Base-by-base conservation (phyloP, 768 basidiomycete genomes). In the Russula virescens region DNA sequence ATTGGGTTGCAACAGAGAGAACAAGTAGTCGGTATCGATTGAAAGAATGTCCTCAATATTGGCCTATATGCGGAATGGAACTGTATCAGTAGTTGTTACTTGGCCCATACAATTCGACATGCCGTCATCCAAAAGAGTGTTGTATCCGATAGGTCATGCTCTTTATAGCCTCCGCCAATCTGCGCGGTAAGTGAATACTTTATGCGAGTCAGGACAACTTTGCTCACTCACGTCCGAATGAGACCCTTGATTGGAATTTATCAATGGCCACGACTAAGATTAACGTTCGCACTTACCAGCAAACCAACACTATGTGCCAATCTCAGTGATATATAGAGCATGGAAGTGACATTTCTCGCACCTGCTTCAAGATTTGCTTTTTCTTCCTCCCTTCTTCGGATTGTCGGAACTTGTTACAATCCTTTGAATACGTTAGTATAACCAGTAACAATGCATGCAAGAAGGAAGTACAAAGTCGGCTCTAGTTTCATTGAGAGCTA, bases 111-210 rank as follows among this genome's bases (percentile, higher is more conserved):
- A 23, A 6, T 42, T 7, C n/a, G 16, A 76, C 80, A 40, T 67
- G 86, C 84, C 57, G 77, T 78, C 83, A 87, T 86, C 86, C 85
- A 87, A 47, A 73, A 72, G 54, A 90, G 73, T 16, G 83, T 79
- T 26, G 89, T 48, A 68, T 88, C 86, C 0, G 88, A 79, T 31
- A 90, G 71, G 67, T 90, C 88, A 70, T 88, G 88, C 48, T 82
- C 76, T 31, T 77, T 69, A 71, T 83, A 89, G 43, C 88, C 88
- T 28, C 88, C 88, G 18, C 87, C 87, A 50, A 86, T 80, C 88
- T 89, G 64, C 54, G 26, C 45, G 43, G 11, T 5, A 6, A 53
- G 34, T 35, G 58, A 9, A 60, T 50, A 31, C n/a, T 43, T 54
- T 59, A 63, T 38, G 63, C 67, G 14, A 53, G 69, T 3, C 42